A percentile compares a stretch with the other conserved stretches of the same genome.
Evolutionary conservation across 257 asterid genomes (phyloP).

Genomic region (Solanum dulcamara): DNA sequence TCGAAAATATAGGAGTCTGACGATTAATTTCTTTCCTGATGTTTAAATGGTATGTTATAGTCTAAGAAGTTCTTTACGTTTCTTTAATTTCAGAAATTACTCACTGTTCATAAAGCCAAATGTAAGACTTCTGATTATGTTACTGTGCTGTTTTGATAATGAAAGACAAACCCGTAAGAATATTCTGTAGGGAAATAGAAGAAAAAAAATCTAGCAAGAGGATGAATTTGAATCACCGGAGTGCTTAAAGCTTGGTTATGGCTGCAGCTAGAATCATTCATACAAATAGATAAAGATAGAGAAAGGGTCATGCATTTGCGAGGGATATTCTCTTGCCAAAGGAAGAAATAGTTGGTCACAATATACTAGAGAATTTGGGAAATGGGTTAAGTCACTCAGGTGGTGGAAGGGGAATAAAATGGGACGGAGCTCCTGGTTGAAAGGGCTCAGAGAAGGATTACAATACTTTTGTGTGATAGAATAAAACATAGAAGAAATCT

Average conservation of each 20-base stretch:
- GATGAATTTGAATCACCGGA: background rate
- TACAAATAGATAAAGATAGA: background rate
- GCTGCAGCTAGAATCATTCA: background rate
- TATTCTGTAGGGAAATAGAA: background rate
- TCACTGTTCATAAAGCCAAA: background rate
- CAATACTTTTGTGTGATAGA: background rate
- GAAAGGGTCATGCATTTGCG: background rate
- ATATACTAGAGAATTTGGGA: background rate
- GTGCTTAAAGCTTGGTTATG: background rate
- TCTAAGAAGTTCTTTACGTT: background rate
- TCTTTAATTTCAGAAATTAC: background rate
- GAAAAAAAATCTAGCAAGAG: background rate
- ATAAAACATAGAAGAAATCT: background rate
- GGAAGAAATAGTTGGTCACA: background rate
- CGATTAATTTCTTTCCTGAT: background rate
- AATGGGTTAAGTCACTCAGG: background rate
- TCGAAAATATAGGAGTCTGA: background rate
- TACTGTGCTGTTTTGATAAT: background rate
- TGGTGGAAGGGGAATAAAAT: background rate
- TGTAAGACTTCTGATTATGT: background rate
- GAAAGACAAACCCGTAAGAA: background rate
- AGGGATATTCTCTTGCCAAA: background rate
- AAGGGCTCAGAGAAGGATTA: background rate
- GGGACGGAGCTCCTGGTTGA: background rate
- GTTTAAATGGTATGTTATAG: background rate